Evolutionary conservation across 495 filamentous ascomycete species (phyloP).

Genomic region (Penicillium arizonense): DNA sequence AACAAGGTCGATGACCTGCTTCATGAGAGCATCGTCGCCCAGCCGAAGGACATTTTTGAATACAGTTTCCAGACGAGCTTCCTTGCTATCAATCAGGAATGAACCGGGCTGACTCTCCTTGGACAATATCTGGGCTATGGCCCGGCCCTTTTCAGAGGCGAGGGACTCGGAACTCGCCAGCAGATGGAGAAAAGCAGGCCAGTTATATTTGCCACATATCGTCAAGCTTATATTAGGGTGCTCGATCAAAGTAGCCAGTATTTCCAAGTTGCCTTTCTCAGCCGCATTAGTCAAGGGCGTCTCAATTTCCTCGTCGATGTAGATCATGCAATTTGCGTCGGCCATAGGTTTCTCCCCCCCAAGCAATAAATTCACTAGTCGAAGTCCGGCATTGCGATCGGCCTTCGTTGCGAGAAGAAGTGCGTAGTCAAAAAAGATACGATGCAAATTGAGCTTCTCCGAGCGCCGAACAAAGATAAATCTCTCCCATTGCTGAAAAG

Average conservation of each 20-base stretch:
- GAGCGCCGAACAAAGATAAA: not conserved
- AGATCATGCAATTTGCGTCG: not conserved
- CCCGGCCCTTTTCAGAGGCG: not conserved
- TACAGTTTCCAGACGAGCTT: not conserved
- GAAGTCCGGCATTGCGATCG: not conserved
- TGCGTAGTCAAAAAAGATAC: not conserved
- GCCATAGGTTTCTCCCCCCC: not conserved
- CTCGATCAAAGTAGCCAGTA: not conserved
- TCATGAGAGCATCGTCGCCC: not conserved
- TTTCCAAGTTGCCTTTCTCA: not conserved
- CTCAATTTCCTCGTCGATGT: not conserved
- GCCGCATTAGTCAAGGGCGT: not conserved
- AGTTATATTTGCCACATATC: not conserved
- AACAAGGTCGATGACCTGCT: not conserved
- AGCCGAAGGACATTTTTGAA: not conserved
- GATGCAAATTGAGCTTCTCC: not conserved
- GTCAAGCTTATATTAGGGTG: not conserved
- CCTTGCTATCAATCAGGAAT: not conserved
- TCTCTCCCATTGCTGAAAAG: not conserved
- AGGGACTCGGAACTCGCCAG: not conserved
- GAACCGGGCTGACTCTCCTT: not conserved
- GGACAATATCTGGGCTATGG: not conserved
- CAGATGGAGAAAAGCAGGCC: not conserved
- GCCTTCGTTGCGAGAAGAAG: not conserved
- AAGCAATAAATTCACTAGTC: not conserved